Evolutionary conservation across 768 basidiomycete genomes (phyloP).

Genomic region (Crucibulum laeve): DNA sequence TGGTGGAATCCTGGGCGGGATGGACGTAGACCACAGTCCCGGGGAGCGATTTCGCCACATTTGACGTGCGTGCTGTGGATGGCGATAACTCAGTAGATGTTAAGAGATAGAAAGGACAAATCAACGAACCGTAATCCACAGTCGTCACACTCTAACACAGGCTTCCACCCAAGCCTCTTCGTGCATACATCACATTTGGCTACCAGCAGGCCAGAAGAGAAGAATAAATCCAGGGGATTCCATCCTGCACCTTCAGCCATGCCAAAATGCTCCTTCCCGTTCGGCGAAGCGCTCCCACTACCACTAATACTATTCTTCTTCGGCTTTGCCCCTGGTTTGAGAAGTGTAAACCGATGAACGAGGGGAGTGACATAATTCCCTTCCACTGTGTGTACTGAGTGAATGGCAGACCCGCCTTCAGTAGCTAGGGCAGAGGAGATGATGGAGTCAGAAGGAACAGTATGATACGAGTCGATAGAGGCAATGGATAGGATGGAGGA

Average conservation of each 20-base stretch:
- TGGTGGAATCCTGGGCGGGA: slow-evolving; percentile 11
- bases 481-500: slow-evolving; percentile 53
- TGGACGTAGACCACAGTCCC: slow-evolving; percentile 68
- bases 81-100: slow-evolving; percentile 6
- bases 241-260: slow-evolving; percentile 39
- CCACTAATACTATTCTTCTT: slow-evolving; percentile 27
- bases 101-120: slow-evolving; percentile 3
- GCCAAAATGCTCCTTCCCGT: slow-evolving; percentile 17
- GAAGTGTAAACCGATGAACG: slow-evolving; percentile 82
- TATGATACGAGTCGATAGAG: slow-evolving; percentile 61
- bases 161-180: slow-evolving; percentile 85
- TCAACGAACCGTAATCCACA: slow-evolving; percentile 67
- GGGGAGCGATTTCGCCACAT: slow-evolving; percentile 79
- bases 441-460: slow-evolving; percentile 49
- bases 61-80: slow-evolving; percentile 71
- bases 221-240: slow-evolving; percentile 78
- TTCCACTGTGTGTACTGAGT: slow-evolving; percentile 29
- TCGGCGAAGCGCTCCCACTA: slow-evolving; percentile 30
- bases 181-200: slow-evolving; percentile 80
- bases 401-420: slow-evolving; percentile 71
- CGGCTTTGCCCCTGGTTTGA: slow-evolving; percentile 65
- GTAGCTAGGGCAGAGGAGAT: slow-evolving; percentile 61
- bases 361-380: slow-evolving; percentile 39
- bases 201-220: slow-evolving; percentile 65
- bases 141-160: slow-evolving; percentile 84